Conservation (phyloP, 768 basidiomycete genomes). For the Tulasnella calospora region DNA sequence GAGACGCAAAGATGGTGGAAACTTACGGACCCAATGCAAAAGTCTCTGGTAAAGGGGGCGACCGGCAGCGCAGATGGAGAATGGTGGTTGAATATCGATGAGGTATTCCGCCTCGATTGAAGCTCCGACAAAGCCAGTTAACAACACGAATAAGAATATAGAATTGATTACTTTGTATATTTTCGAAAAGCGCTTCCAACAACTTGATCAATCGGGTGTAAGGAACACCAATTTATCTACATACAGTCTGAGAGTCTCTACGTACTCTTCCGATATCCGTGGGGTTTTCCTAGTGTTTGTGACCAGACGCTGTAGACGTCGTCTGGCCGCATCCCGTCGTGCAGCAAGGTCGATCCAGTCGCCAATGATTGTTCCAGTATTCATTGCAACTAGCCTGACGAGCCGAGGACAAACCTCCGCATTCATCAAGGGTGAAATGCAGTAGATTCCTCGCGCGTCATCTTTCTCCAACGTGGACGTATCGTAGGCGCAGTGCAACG, state of each 20-base stretch:
- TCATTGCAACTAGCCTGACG: neutral
- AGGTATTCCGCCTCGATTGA: conserved; percentile 64
- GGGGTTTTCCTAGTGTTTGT: neutral
- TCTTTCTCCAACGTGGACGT: neutral
- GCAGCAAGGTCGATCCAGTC: neutral
- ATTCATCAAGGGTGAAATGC: neutral
- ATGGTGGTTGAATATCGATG: conserved; percentile 62
- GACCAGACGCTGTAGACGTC: neutral
- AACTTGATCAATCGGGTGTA: neutral
- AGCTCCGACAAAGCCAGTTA: neutral
- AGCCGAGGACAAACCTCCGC: neutral
- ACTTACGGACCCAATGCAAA: conserved; percentile 72
- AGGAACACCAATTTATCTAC: neutral
- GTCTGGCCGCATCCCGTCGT: neutral
- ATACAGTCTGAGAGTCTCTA: neutral
- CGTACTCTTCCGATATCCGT: neutral
- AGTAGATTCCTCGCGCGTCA: neutral
- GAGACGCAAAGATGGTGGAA: conserved; percentile 76
- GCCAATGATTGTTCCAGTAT: neutral
- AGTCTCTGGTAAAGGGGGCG: conserved; percentile 65
- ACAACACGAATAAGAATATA: neutral
- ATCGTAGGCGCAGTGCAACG: neutral
- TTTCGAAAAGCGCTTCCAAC: neutral
- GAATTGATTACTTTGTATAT: neutral
- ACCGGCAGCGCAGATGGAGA: conserved; percentile 60